Conservation (phyloP, 1,284 basidiomycete genomes). For the Coriolopsis trogii region DNA sequence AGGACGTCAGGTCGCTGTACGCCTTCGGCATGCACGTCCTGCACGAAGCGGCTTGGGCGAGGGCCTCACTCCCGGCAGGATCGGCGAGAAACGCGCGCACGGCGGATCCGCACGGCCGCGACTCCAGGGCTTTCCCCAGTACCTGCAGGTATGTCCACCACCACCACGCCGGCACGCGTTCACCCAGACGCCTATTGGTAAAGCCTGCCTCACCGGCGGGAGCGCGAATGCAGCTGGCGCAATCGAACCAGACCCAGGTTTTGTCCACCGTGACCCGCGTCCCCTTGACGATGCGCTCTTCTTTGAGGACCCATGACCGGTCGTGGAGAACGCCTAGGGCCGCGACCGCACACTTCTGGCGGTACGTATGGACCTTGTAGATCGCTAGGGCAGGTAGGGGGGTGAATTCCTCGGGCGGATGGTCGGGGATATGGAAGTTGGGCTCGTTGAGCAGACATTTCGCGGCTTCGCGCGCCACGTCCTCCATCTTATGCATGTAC, state of each 20-base stretch:
- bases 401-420: conserved; percentile 3
- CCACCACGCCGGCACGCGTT: neutral
- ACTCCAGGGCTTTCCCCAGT: neutral
- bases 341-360: neutral
- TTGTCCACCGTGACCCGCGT: neutral
- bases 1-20: neutral
- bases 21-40: neutral
- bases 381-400: conserved; percentile 1
- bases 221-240: too few species aligned
- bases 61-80: neutral
- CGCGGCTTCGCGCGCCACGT: conserved; percentile 8
- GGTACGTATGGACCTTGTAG: neutral
- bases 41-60: neutral
- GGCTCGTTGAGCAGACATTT: neutral
- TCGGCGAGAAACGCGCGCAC: neutral
- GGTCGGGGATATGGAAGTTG: neutral
- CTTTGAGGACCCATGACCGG: neutral
- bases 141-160: neutral
- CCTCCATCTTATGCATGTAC: conserved; percentile 4
- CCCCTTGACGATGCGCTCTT: neutral
- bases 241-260: neutral
- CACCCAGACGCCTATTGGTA: too few species aligned
- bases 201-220: too few species aligned
- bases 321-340: neutral
- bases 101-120: neutral